phyloP scores from a whole-genome alignment of 2,329 filamentous ascomycete genomes.

The Chaetomiaceae sp. region DNA sequence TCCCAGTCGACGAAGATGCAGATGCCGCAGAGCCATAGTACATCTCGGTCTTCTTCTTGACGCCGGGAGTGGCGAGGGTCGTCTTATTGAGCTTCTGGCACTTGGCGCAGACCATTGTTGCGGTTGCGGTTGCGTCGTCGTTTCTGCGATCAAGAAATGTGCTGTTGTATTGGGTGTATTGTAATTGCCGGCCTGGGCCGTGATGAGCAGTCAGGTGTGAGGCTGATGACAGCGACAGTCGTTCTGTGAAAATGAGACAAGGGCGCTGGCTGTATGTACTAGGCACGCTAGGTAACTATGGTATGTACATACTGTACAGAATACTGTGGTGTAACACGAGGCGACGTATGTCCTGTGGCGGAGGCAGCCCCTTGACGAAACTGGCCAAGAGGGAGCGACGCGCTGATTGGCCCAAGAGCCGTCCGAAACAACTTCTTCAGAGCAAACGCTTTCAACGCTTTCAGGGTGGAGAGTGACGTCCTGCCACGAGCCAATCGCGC shows the following conservation, averaged over 20 bases:
- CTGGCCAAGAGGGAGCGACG: not conserved
- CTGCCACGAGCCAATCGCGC: not conserved
- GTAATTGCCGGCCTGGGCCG: not conserved
- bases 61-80: constrained; percentile 57
- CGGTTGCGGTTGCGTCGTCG: not conserved
- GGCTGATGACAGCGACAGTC: too few relatives aligned
- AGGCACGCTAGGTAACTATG: too few relatives aligned
- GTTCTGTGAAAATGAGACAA: too few relatives aligned
- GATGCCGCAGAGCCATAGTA: constrained; percentile 57
- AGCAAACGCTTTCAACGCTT: constrained; percentile 6
- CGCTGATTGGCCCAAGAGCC: constrained; percentile 3
- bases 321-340: too few relatives aligned
- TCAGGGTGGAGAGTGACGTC: not conserved
- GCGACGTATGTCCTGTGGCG: not conserved
- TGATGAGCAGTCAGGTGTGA: too few relatives aligned
- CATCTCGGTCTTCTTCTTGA: constrained; percentile 65
- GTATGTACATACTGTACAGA: too few relatives aligned
- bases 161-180: not conserved
- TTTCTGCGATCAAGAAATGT: not conserved
- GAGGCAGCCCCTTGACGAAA: not conserved
- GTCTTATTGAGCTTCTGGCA: constrained; percentile 60
- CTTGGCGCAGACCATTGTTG: constrained; percentile 58
- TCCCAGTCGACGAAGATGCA: constrained; percentile 36
- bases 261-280: too few relatives aligned
- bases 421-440: constrained; percentile 8